Percentiles rank a stretch among this genome's conserved stretches.
These are phyloP conservation scores for Thermothielavioides terrestris DNA, from an alignment of 495 filamentous ascomycete genomes.

Conservation along the genomic window DNA sequence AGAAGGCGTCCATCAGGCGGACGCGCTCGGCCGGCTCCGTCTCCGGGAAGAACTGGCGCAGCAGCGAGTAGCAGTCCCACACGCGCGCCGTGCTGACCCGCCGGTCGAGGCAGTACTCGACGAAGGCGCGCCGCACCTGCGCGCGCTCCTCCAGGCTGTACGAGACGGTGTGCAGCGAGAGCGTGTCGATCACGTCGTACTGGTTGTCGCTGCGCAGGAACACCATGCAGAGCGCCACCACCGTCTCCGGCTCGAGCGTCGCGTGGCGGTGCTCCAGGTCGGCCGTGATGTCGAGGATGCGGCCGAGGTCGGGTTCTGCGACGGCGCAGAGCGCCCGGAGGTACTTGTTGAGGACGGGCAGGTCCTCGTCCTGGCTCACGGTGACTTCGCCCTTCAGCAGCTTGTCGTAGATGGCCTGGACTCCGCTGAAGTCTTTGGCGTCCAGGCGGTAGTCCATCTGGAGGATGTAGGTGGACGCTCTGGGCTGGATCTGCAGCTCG, in stretches of 20 bases:
- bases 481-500: conserved; percentile 53
- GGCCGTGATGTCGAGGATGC: conserved; percentile 61
- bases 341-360: conserved; percentile 63
- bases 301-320: conserved; percentile 47
- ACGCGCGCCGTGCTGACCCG: conserved; percentile 50
- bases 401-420: conserved; percentile 52
- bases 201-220: conserved; percentile 66
- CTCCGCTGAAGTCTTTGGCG: conserved; percentile 58
- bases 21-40: conserved; percentile 51
- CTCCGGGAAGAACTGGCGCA: conserved; percentile 73
- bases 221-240: conserved; percentile 57
- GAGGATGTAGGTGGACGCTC: conserved; percentile 59
- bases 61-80: conserved; percentile 77
- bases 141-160: conserved; percentile 57
- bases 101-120: conserved; percentile 55
- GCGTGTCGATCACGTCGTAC: conserved; percentile 66
- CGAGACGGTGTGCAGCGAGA: conserved; percentile 56
- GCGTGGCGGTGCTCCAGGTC: conserved; percentile 66
- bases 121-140: conserved; percentile 52
- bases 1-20: conserved; percentile 75
- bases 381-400: conserved; percentile 42
- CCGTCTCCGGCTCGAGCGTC: conserved; percentile 59
- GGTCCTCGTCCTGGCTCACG: conserved; percentile 44
- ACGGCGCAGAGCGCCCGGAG: conserved; percentile 60
- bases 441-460: conserved; percentile 67